Percentiles rank a stretch among this genome's conserved stretches.
phyloP scores from a whole-genome alignment of 2,329 filamentous ascomycete species.

The Chaetomium olivaceum region DNA sequence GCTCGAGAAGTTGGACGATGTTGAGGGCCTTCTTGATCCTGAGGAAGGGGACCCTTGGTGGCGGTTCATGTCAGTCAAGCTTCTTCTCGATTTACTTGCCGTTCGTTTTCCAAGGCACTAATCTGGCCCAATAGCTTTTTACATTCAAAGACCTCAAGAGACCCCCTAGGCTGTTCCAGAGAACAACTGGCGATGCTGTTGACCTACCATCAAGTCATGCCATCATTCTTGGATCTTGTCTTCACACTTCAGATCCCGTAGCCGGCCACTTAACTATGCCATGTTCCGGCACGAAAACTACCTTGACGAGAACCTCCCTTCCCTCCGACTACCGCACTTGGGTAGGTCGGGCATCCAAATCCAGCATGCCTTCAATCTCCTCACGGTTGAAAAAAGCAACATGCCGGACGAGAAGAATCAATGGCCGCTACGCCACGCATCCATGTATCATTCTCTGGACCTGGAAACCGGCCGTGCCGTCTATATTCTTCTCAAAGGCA shows the following conservation, averaged over 20 bases:
- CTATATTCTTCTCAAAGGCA: constrained; percentile 1
- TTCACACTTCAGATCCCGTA: background rate
- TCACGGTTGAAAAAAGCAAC: constrained; percentile 4
- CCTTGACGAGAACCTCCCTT: background rate
- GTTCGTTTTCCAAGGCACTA: background rate
- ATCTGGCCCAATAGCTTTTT: background rate
- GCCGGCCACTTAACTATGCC: background rate
- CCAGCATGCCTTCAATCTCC: constrained; percentile 10
- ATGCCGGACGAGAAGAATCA: background rate
- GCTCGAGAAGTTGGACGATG: background rate
- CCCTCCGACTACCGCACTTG: background rate
- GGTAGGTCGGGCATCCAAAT: constrained; percentile 7
- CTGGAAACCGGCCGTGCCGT: constrained; percentile 5
- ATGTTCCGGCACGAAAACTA: constrained; percentile 9
- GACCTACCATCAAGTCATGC: constrained; percentile 9
- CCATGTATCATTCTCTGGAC: constrained; percentile 4
- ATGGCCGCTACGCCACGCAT: constrained; percentile 9
- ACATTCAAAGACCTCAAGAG: background rate
- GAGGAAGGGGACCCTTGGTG: constrained; percentile 2
- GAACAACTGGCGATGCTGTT: constrained; percentile 1
- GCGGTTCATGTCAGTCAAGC: constrained; percentile 2
- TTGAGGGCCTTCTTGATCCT: background rate
- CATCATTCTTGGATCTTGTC: background rate
- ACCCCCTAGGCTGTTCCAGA: background rate
- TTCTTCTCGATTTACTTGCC: background rate